Evolutionary conservation across 352 stramenopile species (phyloP), one percentile per base, ranked within the genome.

Genomic region (Phytophthora aleatoria): DNA sequence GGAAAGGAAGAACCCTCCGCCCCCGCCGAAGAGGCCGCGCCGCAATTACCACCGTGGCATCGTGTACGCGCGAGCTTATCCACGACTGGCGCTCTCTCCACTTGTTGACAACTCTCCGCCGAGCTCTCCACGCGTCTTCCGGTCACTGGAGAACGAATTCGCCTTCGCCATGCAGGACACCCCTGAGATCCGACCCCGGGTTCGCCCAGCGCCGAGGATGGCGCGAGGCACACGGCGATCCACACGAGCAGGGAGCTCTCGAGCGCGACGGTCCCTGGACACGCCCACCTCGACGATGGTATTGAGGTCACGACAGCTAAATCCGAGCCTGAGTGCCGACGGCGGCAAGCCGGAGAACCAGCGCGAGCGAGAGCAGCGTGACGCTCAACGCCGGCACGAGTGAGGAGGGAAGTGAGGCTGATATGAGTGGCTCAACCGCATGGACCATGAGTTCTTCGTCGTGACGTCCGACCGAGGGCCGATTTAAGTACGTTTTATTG

Each of bases 121-220:
- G 3, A 71, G 12, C 20, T 73, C 69, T 3, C 69, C 69, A 8
- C 54, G 73, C 8, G 79, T 91, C 24, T 91, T 89, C 51, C 76
- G 82, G 12, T 91, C 82, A 24, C 69, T 91, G 13, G 82, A 80
- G 28, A 76, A 79, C 27, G 82, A 91, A 55, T 91, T 91, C 45
- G 80, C 75, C 16, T 74, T 75, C 11, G 82, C 77, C 3, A 83
- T 85, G 50, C 76, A 87, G 31, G 76, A 89, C 47, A 83, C 80
- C 15, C 79, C 77, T 10, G 73, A 83, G 60, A 76, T 75, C 30
- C 65, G 71, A 5, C 70, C 72, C 5, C 65, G 69, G 13, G 64
- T 89, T 12, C 79, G 75, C 4, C 69, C 79, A 9, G 79, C 77
- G 48, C 81, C 81, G 5, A 56, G 61, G 12, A 88, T 88, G 70